These are phyloP conservation scores for Beauveria pseudobassiana DNA, from an alignment of 2,329 filamentous ascomycete species.

Conservation along the genomic window DNA sequence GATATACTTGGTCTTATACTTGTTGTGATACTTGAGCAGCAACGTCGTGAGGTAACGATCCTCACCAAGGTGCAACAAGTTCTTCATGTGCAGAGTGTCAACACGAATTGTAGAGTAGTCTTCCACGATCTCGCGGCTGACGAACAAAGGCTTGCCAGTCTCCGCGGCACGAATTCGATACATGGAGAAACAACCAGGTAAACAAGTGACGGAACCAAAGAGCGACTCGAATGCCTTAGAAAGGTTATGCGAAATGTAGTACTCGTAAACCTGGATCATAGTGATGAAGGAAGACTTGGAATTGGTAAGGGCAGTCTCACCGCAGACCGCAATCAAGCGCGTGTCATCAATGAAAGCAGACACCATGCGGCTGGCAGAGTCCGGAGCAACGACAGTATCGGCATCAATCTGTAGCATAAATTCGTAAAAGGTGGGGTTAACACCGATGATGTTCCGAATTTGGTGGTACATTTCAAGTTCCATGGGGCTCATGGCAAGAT, in stretches of 20 bases:
- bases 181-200: constrained; percentile 99
- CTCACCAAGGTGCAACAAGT: constrained; percentile 89
- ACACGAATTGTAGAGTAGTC: constrained; percentile 88
- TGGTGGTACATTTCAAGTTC: constrained; percentile 99
- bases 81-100: constrained; percentile 98
- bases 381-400: constrained; percentile 85
- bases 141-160: constrained; percentile 90
- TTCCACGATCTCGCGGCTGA: constrained; percentile 85
- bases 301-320: constrained; percentile 89
- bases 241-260: constrained; percentile 97
- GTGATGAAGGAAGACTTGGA: constrained; percentile 89
- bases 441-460: constrained; percentile 96
- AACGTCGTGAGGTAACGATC: constrained; percentile 96
- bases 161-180: constrained; percentile 93
- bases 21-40: constrained; percentile 81
- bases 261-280: constrained; percentile 99
- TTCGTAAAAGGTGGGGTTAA: constrained; percentile 97
- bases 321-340: constrained; percentile 85
- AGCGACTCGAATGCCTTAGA: constrained; percentile 95
- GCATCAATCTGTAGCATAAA: constrained; percentile 95
- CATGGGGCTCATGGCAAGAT: constrained; percentile 88
- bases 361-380: constrained; percentile 88
- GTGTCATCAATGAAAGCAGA: constrained; percentile 87
- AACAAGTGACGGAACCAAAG: constrained; percentile 93
- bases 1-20: constrained; percentile 98